These are phyloP conservation scores for Osmozyma mogii DNA, from an alignment of 805 yeast genomes.

Conservation along the genomic window DNA sequence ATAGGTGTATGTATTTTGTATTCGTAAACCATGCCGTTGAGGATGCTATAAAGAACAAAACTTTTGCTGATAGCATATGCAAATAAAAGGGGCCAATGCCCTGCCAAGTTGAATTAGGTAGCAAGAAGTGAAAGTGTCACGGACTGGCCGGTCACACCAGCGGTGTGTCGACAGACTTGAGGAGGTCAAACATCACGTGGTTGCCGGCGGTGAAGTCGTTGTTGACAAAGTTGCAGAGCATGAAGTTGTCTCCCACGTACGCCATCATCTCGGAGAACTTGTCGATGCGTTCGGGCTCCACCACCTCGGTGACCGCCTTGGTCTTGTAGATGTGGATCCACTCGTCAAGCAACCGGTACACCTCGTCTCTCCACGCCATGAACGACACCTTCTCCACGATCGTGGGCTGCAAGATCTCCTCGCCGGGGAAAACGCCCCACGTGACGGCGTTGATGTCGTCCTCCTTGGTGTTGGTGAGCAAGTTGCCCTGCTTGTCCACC, in stretches of 20 bases:
- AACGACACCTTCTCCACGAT: constrained; percentile 89
- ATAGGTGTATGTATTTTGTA: no score
- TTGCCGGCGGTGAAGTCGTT: constrained; percentile 61
- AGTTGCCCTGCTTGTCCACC: constrained; percentile 48
- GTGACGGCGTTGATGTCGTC: constrained; percentile 91
- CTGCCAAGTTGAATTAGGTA: constrained; percentile 9
- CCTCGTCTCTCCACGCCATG: constrained; percentile 96
- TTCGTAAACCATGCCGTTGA: constrained; percentile 41
- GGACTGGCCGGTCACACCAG: neutral
- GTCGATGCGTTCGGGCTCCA: constrained; percentile 21
- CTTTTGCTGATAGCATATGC: constrained; percentile 4
- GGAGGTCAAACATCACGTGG: constrained; percentile 48
- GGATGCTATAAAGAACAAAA: constrained; percentile 37
- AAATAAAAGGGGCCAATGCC: constrained; percentile 6
- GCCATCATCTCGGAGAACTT: constrained; percentile 36
- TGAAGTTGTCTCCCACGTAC: constrained; percentile 48
- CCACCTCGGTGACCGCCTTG: constrained; percentile 25
- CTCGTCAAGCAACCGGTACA: constrained; percentile 71
- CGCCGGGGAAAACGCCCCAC: constrained; percentile 94
- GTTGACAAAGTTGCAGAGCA: constrained; percentile 82
- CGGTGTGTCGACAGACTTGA: constrained; percentile 31
- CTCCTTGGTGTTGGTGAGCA: constrained; percentile 61
- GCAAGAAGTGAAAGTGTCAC: constrained; percentile 1
- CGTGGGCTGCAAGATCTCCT: constrained; percentile 91
- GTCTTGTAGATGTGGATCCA: constrained; percentile 57